A percentile compares a stretch with the other conserved stretches of the same genome.
These are phyloP conservation scores for Elsinoe arachidis DNA, from an alignment of 2,329 filamentous ascomycete genomes.

Conservation along the genomic window DNA sequence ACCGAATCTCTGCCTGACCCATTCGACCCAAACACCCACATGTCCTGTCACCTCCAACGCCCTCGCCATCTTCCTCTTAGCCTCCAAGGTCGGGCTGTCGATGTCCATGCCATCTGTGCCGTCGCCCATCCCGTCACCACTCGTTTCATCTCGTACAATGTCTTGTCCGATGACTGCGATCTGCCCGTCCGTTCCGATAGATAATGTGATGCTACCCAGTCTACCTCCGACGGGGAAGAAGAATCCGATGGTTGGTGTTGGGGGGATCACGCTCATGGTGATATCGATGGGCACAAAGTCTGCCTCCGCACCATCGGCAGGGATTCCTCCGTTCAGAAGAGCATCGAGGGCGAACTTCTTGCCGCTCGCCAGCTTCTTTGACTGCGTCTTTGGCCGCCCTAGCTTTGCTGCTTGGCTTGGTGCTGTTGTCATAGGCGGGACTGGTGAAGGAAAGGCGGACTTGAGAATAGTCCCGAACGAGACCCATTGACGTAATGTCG, in stretches of 20 bases:
- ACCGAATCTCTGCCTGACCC: conserved; percentile 27
- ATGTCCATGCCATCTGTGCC: conserved; percentile 12
- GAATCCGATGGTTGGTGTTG: conserved; percentile 14
- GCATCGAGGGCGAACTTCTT: conserved; percentile 7
- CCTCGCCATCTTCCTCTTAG: conserved; percentile 30
- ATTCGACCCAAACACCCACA: conserved; percentile 46
- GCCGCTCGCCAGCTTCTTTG: neutral
- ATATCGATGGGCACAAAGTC: neutral
- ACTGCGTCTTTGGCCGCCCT: neutral
- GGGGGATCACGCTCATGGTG: conserved; percentile 14
- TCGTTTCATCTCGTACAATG: conserved; percentile 15
- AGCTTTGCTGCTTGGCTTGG: neutral
- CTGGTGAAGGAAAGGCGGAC: conserved; percentile 46
- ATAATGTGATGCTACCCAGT: conserved; percentile 48
- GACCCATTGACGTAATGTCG: conserved; percentile 65
- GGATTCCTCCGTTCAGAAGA: neutral
- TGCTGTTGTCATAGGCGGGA: conserved; percentile 10
- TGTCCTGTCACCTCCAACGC: conserved; percentile 42
- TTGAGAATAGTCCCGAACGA: conserved; percentile 57
- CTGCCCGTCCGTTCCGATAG: conserved; percentile 52
- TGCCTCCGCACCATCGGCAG: neutral
- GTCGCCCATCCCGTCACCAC: conserved; percentile 6
- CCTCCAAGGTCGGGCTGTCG: conserved; percentile 24
- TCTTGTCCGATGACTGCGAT: conserved; percentile 51
- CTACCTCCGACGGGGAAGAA: conserved; percentile 30